Evolutionary conservation across 305 asterid genomes (phyloP).

Genomic region (Lippia alba): DNA sequence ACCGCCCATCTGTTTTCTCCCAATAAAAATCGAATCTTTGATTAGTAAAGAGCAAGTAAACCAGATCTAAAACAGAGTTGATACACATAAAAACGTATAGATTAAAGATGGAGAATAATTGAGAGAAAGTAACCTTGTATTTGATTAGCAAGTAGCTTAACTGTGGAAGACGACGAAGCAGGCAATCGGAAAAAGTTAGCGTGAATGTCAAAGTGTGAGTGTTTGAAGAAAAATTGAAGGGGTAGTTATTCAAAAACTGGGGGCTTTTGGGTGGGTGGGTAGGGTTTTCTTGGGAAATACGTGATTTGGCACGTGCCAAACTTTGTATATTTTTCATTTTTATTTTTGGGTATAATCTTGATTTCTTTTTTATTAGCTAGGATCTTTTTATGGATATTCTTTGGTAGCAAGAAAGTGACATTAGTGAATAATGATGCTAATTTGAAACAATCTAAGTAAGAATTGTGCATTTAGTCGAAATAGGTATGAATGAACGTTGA

Average conservation of each 20-base stretch:
- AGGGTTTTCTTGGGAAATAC: conserved; percentile 1
- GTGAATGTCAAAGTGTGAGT: conserved; percentile 17
- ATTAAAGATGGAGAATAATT: not conserved
- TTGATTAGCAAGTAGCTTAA: not conserved
- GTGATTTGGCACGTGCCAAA: conserved; percentile 35
- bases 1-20: conserved; percentile 50
- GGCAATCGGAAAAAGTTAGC: not conserved
- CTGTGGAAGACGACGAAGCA: not conserved
- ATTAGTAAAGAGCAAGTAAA: conserved; percentile 5
- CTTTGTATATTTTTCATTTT: not conserved
- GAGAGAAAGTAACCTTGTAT: not conserved
- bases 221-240: not conserved
- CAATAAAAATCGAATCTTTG: conserved; percentile 5
- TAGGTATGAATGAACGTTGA: no score
- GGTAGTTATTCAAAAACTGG: not conserved
- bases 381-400: no score
- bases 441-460: no score
- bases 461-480: not conserved
- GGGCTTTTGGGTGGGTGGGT: conserved; percentile 11
- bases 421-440: no score
- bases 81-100: not conserved
- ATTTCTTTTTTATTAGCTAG: no score
- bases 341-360: not conserved
- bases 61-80: conserved; percentile 7
- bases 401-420: no score